Percentiles rank a stretch among this genome's conserved stretches.
These are phyloP conservation scores for Yamadazyma sp. DNA, from an alignment of 805 yeast genomes.

Conservation along the genomic window DNA sequence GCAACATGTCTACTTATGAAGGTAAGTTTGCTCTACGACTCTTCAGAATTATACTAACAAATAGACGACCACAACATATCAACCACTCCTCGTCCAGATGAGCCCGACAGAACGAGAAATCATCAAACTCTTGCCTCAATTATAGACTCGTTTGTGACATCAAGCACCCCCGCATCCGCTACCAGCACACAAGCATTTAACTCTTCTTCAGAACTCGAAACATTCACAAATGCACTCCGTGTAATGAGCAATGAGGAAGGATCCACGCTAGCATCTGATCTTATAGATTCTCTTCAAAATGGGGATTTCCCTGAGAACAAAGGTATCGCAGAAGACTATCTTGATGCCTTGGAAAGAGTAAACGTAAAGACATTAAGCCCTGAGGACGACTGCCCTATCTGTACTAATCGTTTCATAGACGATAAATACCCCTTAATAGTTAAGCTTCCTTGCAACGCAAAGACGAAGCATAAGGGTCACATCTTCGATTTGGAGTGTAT, in stretches of 20 bases:
- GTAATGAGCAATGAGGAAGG: conserved; percentile 31
- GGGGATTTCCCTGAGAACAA: conserved; percentile 16
- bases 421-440: conserved; percentile 82
- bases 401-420: conserved; percentile 68
- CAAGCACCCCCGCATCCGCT: conserved; percentile 5
- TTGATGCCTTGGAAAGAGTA: conserved; percentile 79
- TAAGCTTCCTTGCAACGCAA: conserved; percentile 57
- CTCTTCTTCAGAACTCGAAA: conserved; percentile 13
- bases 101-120: conserved; percentile 25
- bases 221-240: conserved; percentile 33
- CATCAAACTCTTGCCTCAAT: conserved; percentile 28
- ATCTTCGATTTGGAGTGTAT: conserved; percentile 87
- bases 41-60: conserved; percentile 2
- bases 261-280: conserved; percentile 27
- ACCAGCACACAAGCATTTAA: background rate
- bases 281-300: conserved; percentile 23
- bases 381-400: conserved; percentile 78
- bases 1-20: conserved; percentile 44
- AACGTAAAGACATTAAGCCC: conserved; percentile 29
- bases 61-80: conserved; percentile 41
- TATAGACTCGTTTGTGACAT: conserved; percentile 35
- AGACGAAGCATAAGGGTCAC: conserved; percentile 41
- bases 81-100: conserved; percentile 6
- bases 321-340: conserved; percentile 67
- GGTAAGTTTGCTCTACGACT: conserved; percentile 27